Evolutionary conservation across 2,329 filamentous ascomycete genomes (phyloP), one percentile per base, ranked within the genome.

Genomic region (Colletotrichum nymphaeae): DNA sequence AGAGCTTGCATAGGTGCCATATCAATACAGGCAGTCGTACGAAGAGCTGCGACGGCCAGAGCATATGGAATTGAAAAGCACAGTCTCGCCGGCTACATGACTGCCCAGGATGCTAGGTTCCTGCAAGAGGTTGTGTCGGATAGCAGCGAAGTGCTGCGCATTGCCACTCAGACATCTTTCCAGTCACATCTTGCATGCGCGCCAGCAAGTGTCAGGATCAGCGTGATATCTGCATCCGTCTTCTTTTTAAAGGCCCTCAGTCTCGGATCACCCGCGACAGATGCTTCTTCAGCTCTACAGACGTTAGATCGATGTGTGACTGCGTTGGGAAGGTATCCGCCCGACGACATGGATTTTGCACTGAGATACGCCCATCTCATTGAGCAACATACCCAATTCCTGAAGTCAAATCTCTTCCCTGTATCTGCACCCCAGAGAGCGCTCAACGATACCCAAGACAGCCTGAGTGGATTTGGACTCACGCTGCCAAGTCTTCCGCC

Each of bases 301-400:
- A 49, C 19, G 19, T n/a, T 49, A n/a, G 42, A 49, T 49, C 73
- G 72, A 26, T 77, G 76, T n/a, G 77, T 70, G 0, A 58, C 57
- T 1, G 72, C 73, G 0, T 72, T 78, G 0, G 75, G 71, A 14
- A 64, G 53, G 0, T 76, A 66, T 0, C 74, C 76, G 0, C 69
- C 74, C 2, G 77, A 78, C 32, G 77, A 78, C 4, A 78, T 78
- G 77, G 77, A 78, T 14, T 78, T 78, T 64, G 70, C 77, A 0
- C 53, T 78, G 32, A 69, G 77, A 49, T 78, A 78, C 37, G 77
- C 76, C 0, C 62, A 76, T 12, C 72, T 78, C 9, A 70, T 78
- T 9, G 77, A 77, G 24, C 77, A 75, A 26, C 77, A 78, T 49
- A 72, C 73, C 69, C 65, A 16, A 56, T 69, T 32, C 35, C 65